Conservation (phyloP, 2,329 filamentous ascomycete genomes). For the Myriosclerotinia curreyana region DNA sequence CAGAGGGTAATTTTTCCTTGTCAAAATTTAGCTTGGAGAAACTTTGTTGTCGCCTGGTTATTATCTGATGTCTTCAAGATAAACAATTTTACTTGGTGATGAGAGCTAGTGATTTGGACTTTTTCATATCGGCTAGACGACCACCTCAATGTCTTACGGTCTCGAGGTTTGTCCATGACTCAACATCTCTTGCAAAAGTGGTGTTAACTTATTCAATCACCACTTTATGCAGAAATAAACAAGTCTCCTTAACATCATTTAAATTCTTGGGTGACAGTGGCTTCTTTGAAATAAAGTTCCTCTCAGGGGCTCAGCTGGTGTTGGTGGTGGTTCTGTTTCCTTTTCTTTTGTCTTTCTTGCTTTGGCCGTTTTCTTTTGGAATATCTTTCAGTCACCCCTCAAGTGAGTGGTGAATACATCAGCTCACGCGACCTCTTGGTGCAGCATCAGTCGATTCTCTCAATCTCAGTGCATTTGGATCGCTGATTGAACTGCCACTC, state of each 20-base stretch:
- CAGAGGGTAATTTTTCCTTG: neutral
- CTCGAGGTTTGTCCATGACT: neutral
- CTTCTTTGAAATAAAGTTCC: neutral
- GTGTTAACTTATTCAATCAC: neutral
- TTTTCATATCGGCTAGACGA: neutral
- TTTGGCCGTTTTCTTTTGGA: neutral
- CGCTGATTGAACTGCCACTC: constrained; percentile 29
- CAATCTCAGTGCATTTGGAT: constrained; percentile 29
- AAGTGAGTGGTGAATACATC: neutral
- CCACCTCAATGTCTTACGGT: neutral
- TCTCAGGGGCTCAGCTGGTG: neutral
- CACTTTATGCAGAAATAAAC: rapidly evolving
- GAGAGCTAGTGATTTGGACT: neutral
- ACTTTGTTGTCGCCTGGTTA: neutral
- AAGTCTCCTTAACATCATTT: rapidly evolving
- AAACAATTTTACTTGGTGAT: neutral
- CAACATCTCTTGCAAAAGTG: neutral
- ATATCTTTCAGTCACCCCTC: too few relatives aligned
- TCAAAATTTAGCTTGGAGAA: neutral
- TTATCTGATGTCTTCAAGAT: neutral
- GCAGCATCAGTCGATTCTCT: constrained; percentile 28
- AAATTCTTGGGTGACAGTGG: neutral
- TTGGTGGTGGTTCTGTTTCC: neutral
- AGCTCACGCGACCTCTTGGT: neutral
- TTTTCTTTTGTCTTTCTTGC: neutral